phyloP scores from a whole-genome alignment of 805 yeast genomes.

The Danielia oregonensis region DNA sequence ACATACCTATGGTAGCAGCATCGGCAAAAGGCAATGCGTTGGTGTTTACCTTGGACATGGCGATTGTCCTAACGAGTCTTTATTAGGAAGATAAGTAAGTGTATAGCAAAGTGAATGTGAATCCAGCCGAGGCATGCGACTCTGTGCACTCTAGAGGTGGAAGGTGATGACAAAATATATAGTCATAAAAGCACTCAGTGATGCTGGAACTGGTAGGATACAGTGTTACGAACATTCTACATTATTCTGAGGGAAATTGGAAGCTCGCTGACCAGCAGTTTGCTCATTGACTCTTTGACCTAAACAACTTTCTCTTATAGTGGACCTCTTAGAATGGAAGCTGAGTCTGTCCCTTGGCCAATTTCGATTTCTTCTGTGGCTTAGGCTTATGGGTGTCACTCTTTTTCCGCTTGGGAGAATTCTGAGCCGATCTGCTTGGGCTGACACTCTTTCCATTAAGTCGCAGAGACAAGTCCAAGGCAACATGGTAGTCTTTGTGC shows the following conservation, averaged over 20 bases:
- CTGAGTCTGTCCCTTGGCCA: background rate
- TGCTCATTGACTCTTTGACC: no score
- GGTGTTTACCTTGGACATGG: slow-evolving; percentile 11
- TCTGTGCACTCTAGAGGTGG: no score
- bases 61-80: background rate
- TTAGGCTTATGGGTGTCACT: background rate
- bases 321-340: background rate
- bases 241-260: no score
- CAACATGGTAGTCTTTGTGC: slow-evolving; percentile 54
- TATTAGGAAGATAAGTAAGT: background rate
- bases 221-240: no score
- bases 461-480: slow-evolving; percentile 44
- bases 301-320: no score
- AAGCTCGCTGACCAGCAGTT: no score
- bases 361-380: background rate
- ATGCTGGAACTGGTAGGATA: no score
- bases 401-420: background rate
- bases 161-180: no score
- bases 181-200: no score
- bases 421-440: background rate
- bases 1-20: slow-evolving; percentile 80
- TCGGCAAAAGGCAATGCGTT: slow-evolving; percentile 63
- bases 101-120: background rate
- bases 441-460: slow-evolving; percentile 21
- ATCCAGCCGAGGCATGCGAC: background rate